These are phyloP conservation scores for Gaertneriomyces semiglobifer DNA, from an alignment of 192 early-diverging fungal genomes.

Conservation along the genomic window DNA sequence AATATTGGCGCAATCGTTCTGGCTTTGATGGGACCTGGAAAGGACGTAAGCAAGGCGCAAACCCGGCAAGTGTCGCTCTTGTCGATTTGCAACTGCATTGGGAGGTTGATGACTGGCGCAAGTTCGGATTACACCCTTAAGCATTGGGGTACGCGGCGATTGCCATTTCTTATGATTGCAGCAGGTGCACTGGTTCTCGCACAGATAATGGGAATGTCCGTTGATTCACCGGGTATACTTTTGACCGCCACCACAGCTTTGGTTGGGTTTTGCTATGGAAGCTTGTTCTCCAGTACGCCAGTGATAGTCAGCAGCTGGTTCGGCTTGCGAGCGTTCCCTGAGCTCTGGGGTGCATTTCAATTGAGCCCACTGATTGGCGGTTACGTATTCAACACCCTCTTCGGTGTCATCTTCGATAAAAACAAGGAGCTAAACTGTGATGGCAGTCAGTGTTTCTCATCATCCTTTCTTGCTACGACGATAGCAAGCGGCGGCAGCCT, in stretches of 20 bases:
- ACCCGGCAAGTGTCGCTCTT: conserved; percentile 36
- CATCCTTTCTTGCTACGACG: conserved; percentile 17
- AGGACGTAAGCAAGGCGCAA: conserved; percentile 19
- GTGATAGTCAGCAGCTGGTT: conserved; percentile 39
- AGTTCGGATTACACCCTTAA: conserved; percentile 23
- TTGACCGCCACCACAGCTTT: background rate
- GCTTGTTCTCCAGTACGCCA: conserved; percentile 30
- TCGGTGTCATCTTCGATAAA: conserved; percentile 36
- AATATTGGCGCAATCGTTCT: conserved; percentile 42
- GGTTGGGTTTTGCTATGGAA: conserved; percentile 40
- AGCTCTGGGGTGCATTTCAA: conserved; percentile 40
- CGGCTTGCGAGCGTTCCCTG: conserved; percentile 33
- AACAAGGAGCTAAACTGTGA: conserved; percentile 13
- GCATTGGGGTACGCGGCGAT: conserved; percentile 12
- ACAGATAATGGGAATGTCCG: background rate
- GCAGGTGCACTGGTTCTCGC: conserved; percentile 12
- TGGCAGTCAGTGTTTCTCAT: conserved; percentile 23
- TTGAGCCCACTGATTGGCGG: conserved; percentile 42
- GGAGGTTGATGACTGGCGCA: conserved; percentile 35
- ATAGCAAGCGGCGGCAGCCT: conserved; percentile 10
- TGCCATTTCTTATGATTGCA: conserved; percentile 19
- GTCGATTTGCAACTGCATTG: conserved; percentile 37
- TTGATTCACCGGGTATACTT: background rate
- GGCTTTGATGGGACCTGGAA: conserved; percentile 10
- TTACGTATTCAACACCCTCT: conserved; percentile 36